Evolutionary conservation across 140 eudicot species (phyloP), one percentile per base, ranked within the genome.

Genomic region (Anethum foeniculum): DNA sequence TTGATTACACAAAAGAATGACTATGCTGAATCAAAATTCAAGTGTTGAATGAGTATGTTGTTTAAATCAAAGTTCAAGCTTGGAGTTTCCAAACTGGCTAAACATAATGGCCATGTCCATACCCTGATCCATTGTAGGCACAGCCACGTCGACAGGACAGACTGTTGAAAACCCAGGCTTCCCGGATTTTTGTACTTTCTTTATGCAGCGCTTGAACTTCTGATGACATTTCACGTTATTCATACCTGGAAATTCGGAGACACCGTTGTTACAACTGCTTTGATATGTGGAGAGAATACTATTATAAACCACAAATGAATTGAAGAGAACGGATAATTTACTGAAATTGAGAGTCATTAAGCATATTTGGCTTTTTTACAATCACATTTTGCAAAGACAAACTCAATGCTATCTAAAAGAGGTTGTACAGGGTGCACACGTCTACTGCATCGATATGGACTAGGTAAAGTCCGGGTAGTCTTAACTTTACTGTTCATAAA

Each of bases 131-230:
- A 93, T 90, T 54, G 92, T 90, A 78, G 97, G 94, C 73, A 93
- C 94, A 34, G 91, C 96, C 21, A 86, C 86, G 49, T 86, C 89
- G 64, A 86, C 83, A 0, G 94, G 91, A 23, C 97, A 93, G 16
- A 85, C 93, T 9, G 60, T 85, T 19, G 97, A 90, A 81, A 93
- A 93, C 64, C 97, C 94, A 1, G 82, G 65, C 81, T 91, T 91
- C 6, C 97, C 97, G 4, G 94, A 90, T 79, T 88, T 91, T 48
- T 89, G 88, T 39, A 90, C 97, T 83, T 87, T 93, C 88, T 87
- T 91, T 52, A 93, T 90, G 89, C 98, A 93, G 71, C 86, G 86
- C 84, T 93, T 93, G 90, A 91, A 93, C 88, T 93, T 91, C 92
- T 91, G 90, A 67, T 93, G 98, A 62, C 97, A 93, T 85, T 90